A percentile compares a stretch with the other conserved stretches of the same genome.
These are phyloP conservation scores for Schizochytrium sp. DNA, from an alignment of 108 stramenopile genomes.

Conservation along the genomic window DNA sequence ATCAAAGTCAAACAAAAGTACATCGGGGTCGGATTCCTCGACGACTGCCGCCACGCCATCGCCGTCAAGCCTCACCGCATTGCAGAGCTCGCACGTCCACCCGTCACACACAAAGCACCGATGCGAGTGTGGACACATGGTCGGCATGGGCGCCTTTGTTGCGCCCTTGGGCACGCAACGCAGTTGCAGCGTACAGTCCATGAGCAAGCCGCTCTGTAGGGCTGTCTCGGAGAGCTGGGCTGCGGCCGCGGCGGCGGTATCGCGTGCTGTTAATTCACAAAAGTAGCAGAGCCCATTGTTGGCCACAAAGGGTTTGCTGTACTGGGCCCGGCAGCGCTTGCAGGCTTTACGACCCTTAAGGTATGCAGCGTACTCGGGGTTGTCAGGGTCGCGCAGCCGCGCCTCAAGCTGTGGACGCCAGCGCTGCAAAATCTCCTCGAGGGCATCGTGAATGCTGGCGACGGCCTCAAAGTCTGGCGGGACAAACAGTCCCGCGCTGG, in stretches of 20 bases:
- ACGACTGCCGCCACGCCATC: background rate
- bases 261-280: background rate
- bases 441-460: background rate
- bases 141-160: background rate
- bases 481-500: background rate
- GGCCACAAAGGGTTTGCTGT: background rate
- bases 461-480: background rate
- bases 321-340: background rate
- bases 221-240: background rate
- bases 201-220: background rate
- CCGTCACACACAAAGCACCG: background rate
- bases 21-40: background rate
- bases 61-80: background rate
- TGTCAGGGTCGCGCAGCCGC: background rate
- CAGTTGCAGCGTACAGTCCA: background rate
- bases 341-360: background rate
- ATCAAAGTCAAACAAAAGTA: background rate
- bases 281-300: background rate
- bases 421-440: background rate
- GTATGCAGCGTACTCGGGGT: background rate
- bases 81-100: background rate
- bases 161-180: background rate
- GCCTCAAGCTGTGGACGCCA: background rate
- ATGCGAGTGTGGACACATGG: constrained; percentile 2
- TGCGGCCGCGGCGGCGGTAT: background rate